Base-by-base conservation (phyloP, 78 protist species). In the Chrysochromulina parva region DNA sequence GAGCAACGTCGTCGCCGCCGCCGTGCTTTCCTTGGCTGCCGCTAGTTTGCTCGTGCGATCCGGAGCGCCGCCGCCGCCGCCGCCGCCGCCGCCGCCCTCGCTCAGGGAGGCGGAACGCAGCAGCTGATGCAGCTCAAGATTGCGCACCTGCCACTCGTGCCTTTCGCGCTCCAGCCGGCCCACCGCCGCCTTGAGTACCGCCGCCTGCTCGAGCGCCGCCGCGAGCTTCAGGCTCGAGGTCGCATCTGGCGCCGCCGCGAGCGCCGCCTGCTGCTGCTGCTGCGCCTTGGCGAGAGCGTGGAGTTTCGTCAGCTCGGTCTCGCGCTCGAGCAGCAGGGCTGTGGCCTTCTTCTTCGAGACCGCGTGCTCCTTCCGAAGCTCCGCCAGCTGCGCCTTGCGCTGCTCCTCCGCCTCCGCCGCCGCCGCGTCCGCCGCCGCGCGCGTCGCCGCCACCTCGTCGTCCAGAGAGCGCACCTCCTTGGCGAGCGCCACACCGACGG, bases 91-190 rank as follows among this genome's bases (percentile, higher is more conserved):
- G 28, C 4, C 55, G 28, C 3, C 58, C 28, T 13, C 82, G n/a
- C 10, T 13, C 19, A 14, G 4, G 55, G 57, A 53, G 24, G 57
- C 82, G 24, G 71, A 65, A 24, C 82, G 82, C 55, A 74, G 50
- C 58, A 55, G 14, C 38, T 74, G 57, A 55, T 74, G 82, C 82
- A 74, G 82, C 82, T 74, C 82, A 55, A 74, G 14, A 24, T n/a
- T 19, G 4, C 82, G 53, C 82, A 74, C 24, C 38, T 48, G 82
- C 82, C 82, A 74, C 82, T 74, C 82, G 57, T 74, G 57, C 28
- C 57, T 11, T 55, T 74, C 57, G 57, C 28, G 6, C 58, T 5
- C 3, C 26, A 74, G 82, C 19, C 82, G 82, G 24, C 24, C 13
- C 62, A 58, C 62, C 62, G 7, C 62, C 62, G 24, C 24, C 62